Base-by-base conservation (phyloP, 1,139 yeast species). In the Martiniozyma asiatica region DNA sequence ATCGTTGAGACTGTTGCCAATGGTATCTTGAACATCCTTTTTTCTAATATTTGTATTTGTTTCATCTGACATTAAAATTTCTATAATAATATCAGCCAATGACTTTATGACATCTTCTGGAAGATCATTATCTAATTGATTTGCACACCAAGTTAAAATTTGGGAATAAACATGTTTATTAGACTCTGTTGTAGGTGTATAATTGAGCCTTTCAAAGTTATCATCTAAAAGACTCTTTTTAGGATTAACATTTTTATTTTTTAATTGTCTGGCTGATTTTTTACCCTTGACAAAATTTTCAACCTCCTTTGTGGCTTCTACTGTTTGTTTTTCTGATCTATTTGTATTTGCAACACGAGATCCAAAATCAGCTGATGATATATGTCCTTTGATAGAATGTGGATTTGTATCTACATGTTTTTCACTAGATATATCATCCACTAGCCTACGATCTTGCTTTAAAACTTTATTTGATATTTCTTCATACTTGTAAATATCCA, bases 401-500 rank as follows among this genome's bases (percentile, higher is more conserved):
- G 94, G 94, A 27, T 65, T 71, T 11, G 77, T 72, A 28, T 61
- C 50, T 8, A 61, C 64, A 8, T 68, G 70, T 16, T 47, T 72
- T 30, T 56, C 59, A 22, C 59, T 57, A 4, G 60, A 51, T 12
- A 59, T 48, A 11, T 55, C 58, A 26, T 56, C 57, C 24, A 71
- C 44, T 29, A 65, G 54, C 32, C 73, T 51, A 36, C 67, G 61
- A 43, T 73, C 82, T 39, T 69, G 66, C 38, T 67, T 63, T 21
- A 76, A 62, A 41, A 80, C 87, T 58, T 76, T 75, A 47, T 76
- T 80, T 34, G 93, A 69, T 84, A 80, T 76, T 47, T 68, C 79
- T 46, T 71, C 76, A 43, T 72, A 69, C 34, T 66, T 59, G 45
- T 66, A 68, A 39, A 61, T 47, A 32, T 51, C 50, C 18, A 48